Percentiles rank a stretch among this genome's conserved stretches.
Conservation (phyloP, 148 eudicot species). For the Cornus controversa region DNA sequence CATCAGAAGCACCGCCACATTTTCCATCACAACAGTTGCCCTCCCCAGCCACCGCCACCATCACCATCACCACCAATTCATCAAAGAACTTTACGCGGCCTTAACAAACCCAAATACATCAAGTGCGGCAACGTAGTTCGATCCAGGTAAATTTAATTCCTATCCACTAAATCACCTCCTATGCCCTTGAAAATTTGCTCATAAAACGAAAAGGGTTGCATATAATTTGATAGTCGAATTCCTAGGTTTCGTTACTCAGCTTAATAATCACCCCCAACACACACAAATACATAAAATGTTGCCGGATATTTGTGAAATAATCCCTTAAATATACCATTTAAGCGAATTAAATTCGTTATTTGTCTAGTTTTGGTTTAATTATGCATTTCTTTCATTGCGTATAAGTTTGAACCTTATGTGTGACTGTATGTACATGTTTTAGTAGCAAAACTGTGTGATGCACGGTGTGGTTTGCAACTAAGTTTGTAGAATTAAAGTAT, state of each 20-base stretch:
- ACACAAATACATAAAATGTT: not conserved
- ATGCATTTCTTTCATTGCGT: too few relatives aligned
- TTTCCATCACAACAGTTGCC: not conserved
- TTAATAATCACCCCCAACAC: not conserved
- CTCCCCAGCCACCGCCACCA: not conserved
- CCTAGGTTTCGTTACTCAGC: not conserved
- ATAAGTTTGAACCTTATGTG: too few relatives aligned
- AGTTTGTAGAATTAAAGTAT: too few relatives aligned
- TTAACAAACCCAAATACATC: conserved; percentile 49
- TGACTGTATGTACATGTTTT: too few relatives aligned
- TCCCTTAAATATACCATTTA: too few relatives aligned
- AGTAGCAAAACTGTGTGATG: too few relatives aligned
- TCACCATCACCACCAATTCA: conserved; percentile 12
- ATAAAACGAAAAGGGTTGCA: too few relatives aligned
- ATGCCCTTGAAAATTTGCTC: not conserved
- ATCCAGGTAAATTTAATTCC: conserved; percentile 30
- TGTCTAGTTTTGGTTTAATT: too few relatives aligned
- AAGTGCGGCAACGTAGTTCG: conserved; percentile 57
- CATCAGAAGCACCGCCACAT: too few relatives aligned
- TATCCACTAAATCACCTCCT: not conserved
- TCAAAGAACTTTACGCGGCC: conserved; percentile 42
- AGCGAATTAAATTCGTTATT: too few relatives aligned
- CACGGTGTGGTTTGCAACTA: too few relatives aligned
- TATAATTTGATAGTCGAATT: not conserved
- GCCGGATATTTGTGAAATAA: not conserved